A percentile compares a stretch with the other conserved stretches of the same genome.
phyloP scores from a whole-genome alignment of 1,284 basidiomycete genomes.

The Amylostereum areolatum region DNA sequence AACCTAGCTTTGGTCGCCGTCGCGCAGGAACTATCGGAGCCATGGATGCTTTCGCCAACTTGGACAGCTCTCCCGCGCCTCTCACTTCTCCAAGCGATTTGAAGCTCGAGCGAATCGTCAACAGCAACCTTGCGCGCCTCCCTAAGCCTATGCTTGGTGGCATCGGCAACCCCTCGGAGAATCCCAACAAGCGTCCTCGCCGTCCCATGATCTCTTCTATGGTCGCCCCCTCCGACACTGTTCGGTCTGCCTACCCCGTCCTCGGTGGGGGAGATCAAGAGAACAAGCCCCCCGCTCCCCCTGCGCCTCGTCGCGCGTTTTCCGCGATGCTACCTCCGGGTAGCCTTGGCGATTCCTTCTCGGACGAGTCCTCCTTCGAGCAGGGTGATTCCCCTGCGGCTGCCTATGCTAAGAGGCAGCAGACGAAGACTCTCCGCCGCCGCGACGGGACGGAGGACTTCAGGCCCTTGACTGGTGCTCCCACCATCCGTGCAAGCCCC shows the following conservation, averaged over 20 bases:
- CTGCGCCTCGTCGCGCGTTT: constrained; percentile 63
- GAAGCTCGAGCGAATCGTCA: constrained; percentile 57
- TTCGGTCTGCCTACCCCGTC: constrained; percentile 28
- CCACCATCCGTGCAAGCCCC: constrained; percentile 46
- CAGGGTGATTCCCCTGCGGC: constrained; percentile 67
- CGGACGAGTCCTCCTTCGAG: constrained; percentile 46
- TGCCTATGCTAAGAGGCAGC: constrained; percentile 69
- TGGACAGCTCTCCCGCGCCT: constrained; percentile 51
- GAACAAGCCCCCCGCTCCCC: constrained; percentile 12
- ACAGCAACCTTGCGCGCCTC: constrained; percentile 33
- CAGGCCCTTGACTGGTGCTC: constrained; percentile 55
- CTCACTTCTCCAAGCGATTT: constrained; percentile 59
- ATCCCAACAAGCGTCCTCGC: constrained; percentile 50
- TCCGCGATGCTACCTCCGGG: constrained; percentile 63
- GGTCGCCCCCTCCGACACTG: constrained; percentile 36
- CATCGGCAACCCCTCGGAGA: constrained; percentile 50
- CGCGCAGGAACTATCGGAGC: constrained; percentile 18
- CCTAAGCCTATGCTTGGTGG: constrained; percentile 55
- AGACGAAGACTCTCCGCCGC: constrained; percentile 64
- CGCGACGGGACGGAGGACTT: constrained; percentile 78
- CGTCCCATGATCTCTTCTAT: constrained; percentile 65
- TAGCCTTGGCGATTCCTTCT: constrained; percentile 37
- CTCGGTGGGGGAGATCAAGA: constrained; percentile 9
- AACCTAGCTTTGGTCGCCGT: constrained; percentile 31
- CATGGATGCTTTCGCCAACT: constrained; percentile 14